A percentile compares a stretch with the other conserved stretches of the same genome.
These are phyloP conservation scores for Pythium periplocum DNA, from an alignment of 352 stramenopile species.

Conservation along the genomic window DNA sequence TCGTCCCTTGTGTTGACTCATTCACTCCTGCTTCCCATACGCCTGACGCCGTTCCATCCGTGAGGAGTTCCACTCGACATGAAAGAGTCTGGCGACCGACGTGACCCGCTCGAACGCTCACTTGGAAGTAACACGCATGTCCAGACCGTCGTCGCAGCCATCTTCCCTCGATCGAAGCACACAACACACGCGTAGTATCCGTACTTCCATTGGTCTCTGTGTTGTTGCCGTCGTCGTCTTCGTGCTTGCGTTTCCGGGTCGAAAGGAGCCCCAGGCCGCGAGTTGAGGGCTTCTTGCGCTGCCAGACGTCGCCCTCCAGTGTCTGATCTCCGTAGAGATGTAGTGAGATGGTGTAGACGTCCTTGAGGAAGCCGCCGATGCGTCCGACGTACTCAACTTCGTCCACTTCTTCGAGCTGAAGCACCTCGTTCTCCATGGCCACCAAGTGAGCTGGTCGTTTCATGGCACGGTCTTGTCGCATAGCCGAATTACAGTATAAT, in stretches of 20 bases:
- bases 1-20: not conserved
- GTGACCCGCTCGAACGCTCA: conserved; percentile 29
- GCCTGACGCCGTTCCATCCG: conserved; percentile 11
- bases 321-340: conserved; percentile 30
- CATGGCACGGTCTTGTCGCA: no score
- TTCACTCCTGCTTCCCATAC: conserved; percentile 12
- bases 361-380: conserved; percentile 35
- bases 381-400: conserved; percentile 42
- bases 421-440: not conserved
- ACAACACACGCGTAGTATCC: not conserved
- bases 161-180: conserved; percentile 10
- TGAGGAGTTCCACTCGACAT: conserved; percentile 35
- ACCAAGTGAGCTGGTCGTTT: no score
- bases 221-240: not conserved
- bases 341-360: conserved; percentile 31
- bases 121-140: conserved; percentile 31
- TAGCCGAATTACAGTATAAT: no score
- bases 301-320: conserved; percentile 35
- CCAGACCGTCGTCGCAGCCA: conserved; percentile 13
- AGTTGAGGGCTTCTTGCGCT: conserved; percentile 11
- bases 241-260: conserved; percentile 4
- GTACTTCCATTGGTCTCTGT: not conserved
- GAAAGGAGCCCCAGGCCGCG: conserved; percentile 10
- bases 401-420: conserved; percentile 16
- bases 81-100: conserved; percentile 34